Conservation (phyloP, 1,284 basidiomycete genomes). For the Sporisorium iseilematis-ciliati region DNA sequence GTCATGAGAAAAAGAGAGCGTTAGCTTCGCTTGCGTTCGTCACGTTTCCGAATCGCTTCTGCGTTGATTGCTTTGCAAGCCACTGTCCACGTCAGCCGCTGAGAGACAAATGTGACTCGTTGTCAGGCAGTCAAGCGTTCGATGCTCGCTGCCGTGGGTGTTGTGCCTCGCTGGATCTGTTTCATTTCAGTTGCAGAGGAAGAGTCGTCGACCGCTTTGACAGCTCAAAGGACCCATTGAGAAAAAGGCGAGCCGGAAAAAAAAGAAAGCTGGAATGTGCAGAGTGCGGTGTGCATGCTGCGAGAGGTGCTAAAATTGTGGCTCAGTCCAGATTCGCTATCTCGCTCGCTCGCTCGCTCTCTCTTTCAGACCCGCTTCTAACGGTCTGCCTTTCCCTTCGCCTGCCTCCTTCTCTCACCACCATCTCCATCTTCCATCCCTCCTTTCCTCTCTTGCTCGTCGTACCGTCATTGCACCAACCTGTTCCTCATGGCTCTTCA, state of each 20-base stretch:
- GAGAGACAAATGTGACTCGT: too few relatives aligned
- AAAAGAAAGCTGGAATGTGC: slow-evolving; percentile 5
- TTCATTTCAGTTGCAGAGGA: too few relatives aligned
- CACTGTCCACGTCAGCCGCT: background rate
- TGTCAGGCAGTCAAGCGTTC: background rate
- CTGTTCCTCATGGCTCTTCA: background rate
- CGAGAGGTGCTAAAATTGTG: background rate
- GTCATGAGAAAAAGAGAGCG: background rate
- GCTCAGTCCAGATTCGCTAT: slow-evolving; percentile 2
- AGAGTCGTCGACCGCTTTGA: background rate
- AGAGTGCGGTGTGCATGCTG: background rate
- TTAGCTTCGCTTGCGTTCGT: slow-evolving; percentile 12
- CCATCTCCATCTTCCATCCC: background rate
- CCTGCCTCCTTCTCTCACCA: slow-evolving; percentile 1
- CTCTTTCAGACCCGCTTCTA: background rate
- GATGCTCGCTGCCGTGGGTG: background rate
- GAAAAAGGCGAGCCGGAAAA: background rate
- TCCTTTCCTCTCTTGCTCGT: background rate
- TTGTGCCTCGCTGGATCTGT: background rate
- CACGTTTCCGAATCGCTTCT: slow-evolving; percentile 2
- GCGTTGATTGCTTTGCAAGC: too few relatives aligned
- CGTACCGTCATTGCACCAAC: background rate
- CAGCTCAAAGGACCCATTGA: background rate
- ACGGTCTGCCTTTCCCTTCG: too few relatives aligned
- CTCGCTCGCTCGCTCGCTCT: background rate